Evolutionary conservation across 2,329 filamentous ascomycete species (phyloP).

Genomic region (Fusarium redolens): DNA sequence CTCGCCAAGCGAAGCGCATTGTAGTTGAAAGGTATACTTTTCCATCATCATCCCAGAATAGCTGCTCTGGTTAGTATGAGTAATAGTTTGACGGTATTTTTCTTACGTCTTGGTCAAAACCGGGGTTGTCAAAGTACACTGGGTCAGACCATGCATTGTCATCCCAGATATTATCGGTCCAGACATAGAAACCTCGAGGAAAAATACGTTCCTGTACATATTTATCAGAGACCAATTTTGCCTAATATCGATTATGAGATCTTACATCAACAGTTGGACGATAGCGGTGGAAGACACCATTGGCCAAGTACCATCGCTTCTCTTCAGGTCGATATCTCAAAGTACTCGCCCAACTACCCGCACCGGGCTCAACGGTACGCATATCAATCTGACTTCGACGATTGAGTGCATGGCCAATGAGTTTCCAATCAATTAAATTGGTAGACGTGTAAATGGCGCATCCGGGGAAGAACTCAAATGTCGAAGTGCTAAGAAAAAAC

Average conservation of each 20-base stretch:
- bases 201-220: constrained; percentile 55
- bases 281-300: constrained; percentile 58
- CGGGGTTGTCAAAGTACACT: constrained; percentile 64
- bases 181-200: constrained; percentile 65
- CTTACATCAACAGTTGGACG: constrained; percentile 51
- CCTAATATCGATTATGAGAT: too few species aligned
- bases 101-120: constrained; percentile 61
- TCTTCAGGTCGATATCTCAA: constrained; percentile 56
- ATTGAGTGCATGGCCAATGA: constrained; percentile 64
- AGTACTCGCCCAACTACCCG: constrained; percentile 61
- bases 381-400: constrained; percentile 63
- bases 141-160: constrained; percentile 63
- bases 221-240: background rate
- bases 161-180: constrained; percentile 64
- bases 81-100: rapidly evolving
- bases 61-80: constrained; percentile 12
- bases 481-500: constrained; percentile 70
- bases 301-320: constrained; percentile 59
- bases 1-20: constrained; percentile 50
- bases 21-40: constrained; percentile 62
- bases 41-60: constrained; percentile 62
- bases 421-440: constrained; percentile 63
- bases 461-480: constrained; percentile 71
- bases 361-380: constrained; percentile 62
- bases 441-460: constrained; percentile 69